Base-by-base conservation (phyloP, 176 grass and related monocot species). In the bread wheat (Triticum aestivum) region DNA sequence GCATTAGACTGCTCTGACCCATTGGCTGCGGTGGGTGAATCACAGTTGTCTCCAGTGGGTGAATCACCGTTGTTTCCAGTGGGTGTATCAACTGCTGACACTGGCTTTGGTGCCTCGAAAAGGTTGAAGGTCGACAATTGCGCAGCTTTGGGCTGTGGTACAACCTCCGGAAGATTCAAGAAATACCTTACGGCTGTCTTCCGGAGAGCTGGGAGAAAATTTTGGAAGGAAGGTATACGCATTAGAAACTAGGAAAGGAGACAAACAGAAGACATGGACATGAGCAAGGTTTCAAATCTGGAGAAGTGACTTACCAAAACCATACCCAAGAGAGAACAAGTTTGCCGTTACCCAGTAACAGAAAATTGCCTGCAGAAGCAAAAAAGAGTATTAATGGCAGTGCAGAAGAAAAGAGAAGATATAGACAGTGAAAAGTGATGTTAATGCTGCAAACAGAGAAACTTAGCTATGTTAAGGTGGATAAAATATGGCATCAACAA, bases 281-380 rank as follows among this genome's bases (percentile, higher is more conserved):
- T 5, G 72, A 49, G 61, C n/a, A 38, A 64, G 12, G 65, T 79
- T 12, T 79, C 41, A 81, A 35, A 7, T n/a, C 45, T 72, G 54
- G 71, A 3, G 80, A 59, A 54, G 29, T 30, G 63, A 89, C 92
- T 89, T 78, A 96, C 96, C 87, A 18, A 61, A 89, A 69, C 96
- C 93, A 65, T 92, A 94, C 38, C 70, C 68, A 85, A 96, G 90
- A 9, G 96, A 98, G 79, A 96, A 98, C 86, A 98, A 74, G 80
- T 94, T 98, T 13, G 96, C 94, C 17, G 96, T 96, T 18, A 95
- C 54, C 96, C 93, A 96, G 81, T 98, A 96, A 88, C 83, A 96
- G 83, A 98, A 96, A 92, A 98, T 91, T 82, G 93, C 96, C 96
- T 98, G 85, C 33, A 79, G 61, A 65, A 75, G 15, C 51, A 52